A percentile compares a stretch with the other conserved stretches of the same genome.
Conservation (phyloP, 2,329 filamentous ascomycete genomes). For the Cladophialophora bantiana region DNA sequence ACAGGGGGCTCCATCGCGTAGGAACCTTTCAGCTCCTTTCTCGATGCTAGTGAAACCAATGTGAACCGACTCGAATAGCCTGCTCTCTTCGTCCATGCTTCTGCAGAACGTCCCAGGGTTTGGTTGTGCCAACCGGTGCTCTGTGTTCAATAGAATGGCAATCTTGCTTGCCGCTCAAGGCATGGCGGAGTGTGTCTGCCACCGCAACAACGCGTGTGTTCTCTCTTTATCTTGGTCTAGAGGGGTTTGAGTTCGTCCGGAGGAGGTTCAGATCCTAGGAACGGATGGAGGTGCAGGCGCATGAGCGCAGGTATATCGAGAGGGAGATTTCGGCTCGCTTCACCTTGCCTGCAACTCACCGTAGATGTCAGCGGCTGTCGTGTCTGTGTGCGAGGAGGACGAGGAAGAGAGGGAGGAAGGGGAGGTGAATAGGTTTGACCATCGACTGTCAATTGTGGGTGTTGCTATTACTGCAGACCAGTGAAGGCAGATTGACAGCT, state of each 20-base stretch:
- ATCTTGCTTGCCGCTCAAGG: not conserved
- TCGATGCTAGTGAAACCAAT: constrained; percentile 34
- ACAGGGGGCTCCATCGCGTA: constrained; percentile 42
- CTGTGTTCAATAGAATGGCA: not conserved
- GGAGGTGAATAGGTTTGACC: not conserved
- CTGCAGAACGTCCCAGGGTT: not conserved
- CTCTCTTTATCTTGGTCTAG: constrained; percentile 1
- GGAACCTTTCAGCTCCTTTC: constrained; percentile 43
- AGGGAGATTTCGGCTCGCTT: not conserved
- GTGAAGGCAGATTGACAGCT: constrained; percentile 5
- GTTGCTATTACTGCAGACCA: not conserved
- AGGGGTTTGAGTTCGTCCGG: constrained; percentile 32
- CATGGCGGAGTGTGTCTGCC: constrained; percentile 1
- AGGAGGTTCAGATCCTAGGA: constrained; percentile 19
- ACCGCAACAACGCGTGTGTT: not conserved
- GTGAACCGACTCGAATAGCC: constrained; percentile 34
- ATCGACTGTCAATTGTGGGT: constrained; percentile 1
- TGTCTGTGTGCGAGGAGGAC: not conserved
- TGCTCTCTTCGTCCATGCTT: constrained; percentile 37
- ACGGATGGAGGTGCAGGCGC: constrained; percentile 12
- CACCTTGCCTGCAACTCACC: constrained; percentile 10
- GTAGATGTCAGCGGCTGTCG: constrained; percentile 6
- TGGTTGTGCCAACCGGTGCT: not conserved
- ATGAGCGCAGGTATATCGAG: constrained; percentile 21
- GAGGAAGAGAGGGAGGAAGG: not conserved